Conservation (phyloP, 2,329 filamentous ascomycete genomes). For the Fusarium papillatum region DNA sequence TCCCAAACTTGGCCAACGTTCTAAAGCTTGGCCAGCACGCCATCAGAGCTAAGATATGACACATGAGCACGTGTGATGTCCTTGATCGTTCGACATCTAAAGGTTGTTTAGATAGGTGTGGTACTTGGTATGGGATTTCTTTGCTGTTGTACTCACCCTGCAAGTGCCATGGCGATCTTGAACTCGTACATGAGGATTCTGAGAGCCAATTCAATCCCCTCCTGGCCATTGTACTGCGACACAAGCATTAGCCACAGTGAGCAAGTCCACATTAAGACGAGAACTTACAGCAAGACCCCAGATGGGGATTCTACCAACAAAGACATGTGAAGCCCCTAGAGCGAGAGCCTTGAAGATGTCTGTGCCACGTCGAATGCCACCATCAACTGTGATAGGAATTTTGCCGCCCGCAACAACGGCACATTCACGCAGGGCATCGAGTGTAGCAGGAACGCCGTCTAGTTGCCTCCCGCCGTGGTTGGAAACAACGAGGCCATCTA, state of each 20-base stretch:
- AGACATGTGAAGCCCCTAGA: constrained; percentile 34
- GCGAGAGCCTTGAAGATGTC: constrained; percentile 47
- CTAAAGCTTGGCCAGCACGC: background rate
- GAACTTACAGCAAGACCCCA: background rate
- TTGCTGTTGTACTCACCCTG: background rate
- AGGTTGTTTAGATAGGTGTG: background rate
- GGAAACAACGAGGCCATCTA: background rate
- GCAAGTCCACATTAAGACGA: background rate
- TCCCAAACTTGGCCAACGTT: too few species aligned
- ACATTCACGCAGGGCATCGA: background rate
- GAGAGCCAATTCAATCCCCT: background rate
- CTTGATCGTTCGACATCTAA: background rate
- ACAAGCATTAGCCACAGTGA: background rate
- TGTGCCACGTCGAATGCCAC: constrained; percentile 43
- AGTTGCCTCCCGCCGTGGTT: background rate
- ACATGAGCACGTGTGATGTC: background rate
- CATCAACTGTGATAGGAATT: constrained; percentile 67
- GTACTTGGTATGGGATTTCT: background rate
- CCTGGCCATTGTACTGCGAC: background rate
- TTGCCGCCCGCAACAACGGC: constrained; percentile 49
- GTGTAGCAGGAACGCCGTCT: background rate
- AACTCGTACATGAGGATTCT: background rate
- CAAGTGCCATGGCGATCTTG: background rate
- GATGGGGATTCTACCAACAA: background rate
- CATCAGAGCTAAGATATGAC: background rate